These are phyloP conservation scores for Phaeotremella skinneri DNA, from an alignment of 768 basidiomycete species.

Conservation along the genomic window DNA sequence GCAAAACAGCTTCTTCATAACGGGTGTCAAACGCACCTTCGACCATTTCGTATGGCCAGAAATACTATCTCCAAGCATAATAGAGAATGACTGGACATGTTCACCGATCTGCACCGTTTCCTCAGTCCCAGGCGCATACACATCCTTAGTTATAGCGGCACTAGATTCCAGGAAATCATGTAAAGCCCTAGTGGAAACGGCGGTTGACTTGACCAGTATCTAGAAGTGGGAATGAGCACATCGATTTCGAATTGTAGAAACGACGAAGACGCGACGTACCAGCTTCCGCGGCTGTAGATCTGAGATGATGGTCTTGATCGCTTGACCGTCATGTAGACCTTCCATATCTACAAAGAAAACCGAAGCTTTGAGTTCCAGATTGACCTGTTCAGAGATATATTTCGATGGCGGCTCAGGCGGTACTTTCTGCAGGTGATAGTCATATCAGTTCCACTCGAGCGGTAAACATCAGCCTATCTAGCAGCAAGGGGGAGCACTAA, in stretches of 20 bases:
- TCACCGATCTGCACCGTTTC: constrained; percentile 89
- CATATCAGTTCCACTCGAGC: background rate
- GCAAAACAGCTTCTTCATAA: background rate
- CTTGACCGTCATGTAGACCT: constrained; percentile 92
- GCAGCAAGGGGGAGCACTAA: constrained; percentile 42
- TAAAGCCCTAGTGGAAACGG: constrained; percentile 66
- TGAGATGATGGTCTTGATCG: constrained; percentile 92
- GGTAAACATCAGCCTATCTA: background rate
- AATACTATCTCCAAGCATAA: constrained; percentile 87
- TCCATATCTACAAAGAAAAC: constrained; percentile 94
- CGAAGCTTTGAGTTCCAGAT: constrained; percentile 78
- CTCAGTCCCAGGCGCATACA: constrained; percentile 72
- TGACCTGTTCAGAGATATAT: constrained; percentile 70
- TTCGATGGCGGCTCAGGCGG: constrained; percentile 86
- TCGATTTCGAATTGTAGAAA: background rate
- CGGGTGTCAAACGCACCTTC: constrained; percentile 60
- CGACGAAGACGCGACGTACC: constrained; percentile 56
- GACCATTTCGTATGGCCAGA: constrained; percentile 71
- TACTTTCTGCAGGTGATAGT: constrained; percentile 58
- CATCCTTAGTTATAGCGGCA: constrained; percentile 87
- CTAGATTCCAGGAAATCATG: constrained; percentile 78
- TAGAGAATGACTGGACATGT: constrained; percentile 89
- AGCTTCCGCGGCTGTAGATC: constrained; percentile 95
- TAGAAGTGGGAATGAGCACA: constrained; percentile 47
- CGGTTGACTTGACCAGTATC: constrained; percentile 83